phyloP scores from a whole-genome alignment of 768 basidiomycete genomes.

The Pleurotus giganteus region DNA sequence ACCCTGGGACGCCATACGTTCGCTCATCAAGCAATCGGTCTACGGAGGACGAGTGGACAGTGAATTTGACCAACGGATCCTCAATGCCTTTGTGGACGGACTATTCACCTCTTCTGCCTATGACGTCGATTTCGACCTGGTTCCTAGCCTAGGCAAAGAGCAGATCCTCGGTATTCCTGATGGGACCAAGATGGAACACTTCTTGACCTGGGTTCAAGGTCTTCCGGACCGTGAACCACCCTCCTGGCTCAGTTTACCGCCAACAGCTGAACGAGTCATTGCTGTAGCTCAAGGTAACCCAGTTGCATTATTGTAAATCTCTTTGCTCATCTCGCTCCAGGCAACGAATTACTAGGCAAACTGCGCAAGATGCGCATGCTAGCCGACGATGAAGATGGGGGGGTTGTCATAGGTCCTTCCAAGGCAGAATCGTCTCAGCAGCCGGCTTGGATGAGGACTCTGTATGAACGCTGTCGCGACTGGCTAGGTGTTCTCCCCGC shows the following conservation, averaged over 20 bases:
- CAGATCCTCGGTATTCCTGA: conserved; percentile 76
- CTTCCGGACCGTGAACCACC: conserved; percentile 94
- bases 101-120: conserved; percentile 88
- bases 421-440: conserved; percentile 70
- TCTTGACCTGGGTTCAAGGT: conserved; percentile 84
- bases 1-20: conserved; percentile 94
- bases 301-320: neutral
- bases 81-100: conserved; percentile 90
- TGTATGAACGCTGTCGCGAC: conserved; percentile 79
- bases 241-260: conserved; percentile 91
- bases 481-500: conserved; percentile 79
- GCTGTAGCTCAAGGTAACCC: conserved; percentile 84
- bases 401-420: conserved; percentile 47
- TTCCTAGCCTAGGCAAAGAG: conserved; percentile 57
- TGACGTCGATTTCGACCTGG: conserved; percentile 90
- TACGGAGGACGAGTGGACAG: conserved; percentile 95
- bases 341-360: conserved; percentile 79
- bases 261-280: conserved; percentile 89
- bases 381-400: conserved; percentile 78
- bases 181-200: conserved; percentile 90
- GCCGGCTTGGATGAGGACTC: conserved; percentile 92
- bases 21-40: conserved; percentile 92
- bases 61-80: conserved; percentile 89
- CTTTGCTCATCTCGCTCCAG: conserved; percentile 35
- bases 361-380: conserved; percentile 92